Percentiles rank a stretch among this genome's conserved stretches.
phyloP scores from a whole-genome alignment of 2,329 filamentous ascomycete genomes.

The Penicillium fuscoglaucum region DNA sequence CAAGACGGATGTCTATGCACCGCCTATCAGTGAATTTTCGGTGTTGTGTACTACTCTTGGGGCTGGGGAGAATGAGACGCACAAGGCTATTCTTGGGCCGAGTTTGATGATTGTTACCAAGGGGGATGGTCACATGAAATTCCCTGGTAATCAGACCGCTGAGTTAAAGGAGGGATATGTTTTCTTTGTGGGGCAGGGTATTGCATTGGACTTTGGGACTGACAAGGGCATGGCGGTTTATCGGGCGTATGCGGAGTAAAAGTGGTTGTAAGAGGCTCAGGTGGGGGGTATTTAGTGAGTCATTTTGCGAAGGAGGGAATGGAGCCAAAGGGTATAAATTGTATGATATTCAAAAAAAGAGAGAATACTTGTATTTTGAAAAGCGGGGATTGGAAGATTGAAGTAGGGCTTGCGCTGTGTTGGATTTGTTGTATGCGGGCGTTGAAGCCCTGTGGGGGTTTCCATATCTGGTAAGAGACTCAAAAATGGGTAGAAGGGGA shows the following conservation, averaged over 20 bases:
- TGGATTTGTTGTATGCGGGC: conserved; percentile 3
- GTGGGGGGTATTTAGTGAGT: neutral
- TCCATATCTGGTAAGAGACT: neutral
- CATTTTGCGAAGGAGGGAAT: neutral
- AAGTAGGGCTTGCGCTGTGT: neutral
- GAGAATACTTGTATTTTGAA: conserved; percentile 20
- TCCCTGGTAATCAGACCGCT: conserved; percentile 52
- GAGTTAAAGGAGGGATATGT: conserved; percentile 63
- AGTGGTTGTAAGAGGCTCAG: neutral
- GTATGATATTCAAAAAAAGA: neutral
- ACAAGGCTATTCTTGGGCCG: conserved; percentile 59
- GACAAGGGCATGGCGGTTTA: conserved; percentile 50
- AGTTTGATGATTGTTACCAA: conserved; percentile 63
- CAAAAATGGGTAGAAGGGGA: neutral
- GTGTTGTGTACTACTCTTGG: conserved; percentile 62
- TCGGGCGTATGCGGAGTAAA: conserved; percentile 46
- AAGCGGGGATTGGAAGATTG: conserved; percentile 12
- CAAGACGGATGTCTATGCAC: conserved; percentile 63
- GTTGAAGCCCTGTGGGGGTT: neutral
- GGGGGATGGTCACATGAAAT: conserved; percentile 59
- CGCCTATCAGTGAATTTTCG: conserved; percentile 71
- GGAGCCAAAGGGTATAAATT: neutral
- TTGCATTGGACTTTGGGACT: conserved; percentile 50
- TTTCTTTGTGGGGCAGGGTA: conserved; percentile 65
- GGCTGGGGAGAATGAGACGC: conserved; percentile 58